Conservation (phyloP, 345 rosid species). For the Citrus sp. region DNA sequence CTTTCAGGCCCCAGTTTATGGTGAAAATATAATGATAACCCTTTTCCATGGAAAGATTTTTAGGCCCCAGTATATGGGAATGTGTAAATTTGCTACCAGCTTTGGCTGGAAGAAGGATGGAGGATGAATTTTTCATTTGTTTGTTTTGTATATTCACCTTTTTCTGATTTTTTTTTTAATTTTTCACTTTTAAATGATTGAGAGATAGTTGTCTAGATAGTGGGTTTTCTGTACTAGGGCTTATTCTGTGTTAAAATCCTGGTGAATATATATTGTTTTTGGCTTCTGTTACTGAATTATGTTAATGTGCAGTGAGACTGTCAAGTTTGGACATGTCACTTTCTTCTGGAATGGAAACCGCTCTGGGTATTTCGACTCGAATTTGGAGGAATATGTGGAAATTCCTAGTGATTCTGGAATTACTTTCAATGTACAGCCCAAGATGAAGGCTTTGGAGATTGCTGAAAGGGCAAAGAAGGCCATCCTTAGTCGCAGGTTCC, state of each 20-base stretch:
- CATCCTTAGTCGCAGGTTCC: slow-evolving; percentile 73
- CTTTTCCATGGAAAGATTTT: background rate
- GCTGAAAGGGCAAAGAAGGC: slow-evolving; percentile 89
- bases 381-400: slow-evolving; percentile 86
- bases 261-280: background rate
- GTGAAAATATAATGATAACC: background rate
- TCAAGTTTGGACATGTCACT: slow-evolving; percentile 94
- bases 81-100: background rate
- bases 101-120: background rate
- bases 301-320: slow-evolving; percentile 65
- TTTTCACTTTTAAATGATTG: background rate
- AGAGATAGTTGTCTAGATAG: background rate
- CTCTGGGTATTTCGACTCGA: slow-evolving; percentile 73
- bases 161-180: no score
- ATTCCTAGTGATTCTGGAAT: slow-evolving; percentile 94
- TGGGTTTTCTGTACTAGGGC: background rate
- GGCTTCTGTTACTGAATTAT: slow-evolving; percentile 2
- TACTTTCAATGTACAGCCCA: slow-evolving; percentile 86
- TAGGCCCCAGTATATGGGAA: background rate
- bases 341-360: slow-evolving; percentile 99
- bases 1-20: no score
- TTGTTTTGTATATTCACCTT: background rate
- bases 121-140: background rate
- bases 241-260: background rate
- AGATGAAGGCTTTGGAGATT: slow-evolving; percentile 90